Evolutionary conservation across 108 stramenopile genomes (phyloP).

Genomic region (Thalassiosira profunda): DNA sequence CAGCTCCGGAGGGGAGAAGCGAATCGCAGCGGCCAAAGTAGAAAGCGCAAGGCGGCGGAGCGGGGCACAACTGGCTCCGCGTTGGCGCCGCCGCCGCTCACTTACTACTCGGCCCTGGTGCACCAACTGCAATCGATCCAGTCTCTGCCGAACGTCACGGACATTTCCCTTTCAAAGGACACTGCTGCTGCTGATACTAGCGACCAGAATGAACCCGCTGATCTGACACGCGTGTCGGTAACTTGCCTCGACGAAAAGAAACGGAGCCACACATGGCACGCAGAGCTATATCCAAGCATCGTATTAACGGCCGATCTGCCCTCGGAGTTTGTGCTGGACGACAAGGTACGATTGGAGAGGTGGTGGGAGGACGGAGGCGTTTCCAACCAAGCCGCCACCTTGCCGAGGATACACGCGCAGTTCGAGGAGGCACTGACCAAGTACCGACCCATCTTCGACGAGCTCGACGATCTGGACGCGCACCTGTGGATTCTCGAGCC

Average conservation of each 20-base stretch:
- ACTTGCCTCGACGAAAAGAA: constrained; percentile 28
- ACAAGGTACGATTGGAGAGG: too few relatives aligned
- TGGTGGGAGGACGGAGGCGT: too few relatives aligned
- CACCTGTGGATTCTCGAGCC: constrained; percentile 55
- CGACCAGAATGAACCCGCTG: neutral
- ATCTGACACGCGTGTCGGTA: constrained; percentile 42
- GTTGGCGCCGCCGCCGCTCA: constrained; percentile 38
- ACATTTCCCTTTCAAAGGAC: constrained; percentile 31
- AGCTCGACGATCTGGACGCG: constrained; percentile 53
- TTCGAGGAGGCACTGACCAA: constrained; percentile 26
- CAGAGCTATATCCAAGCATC: constrained; percentile 39
- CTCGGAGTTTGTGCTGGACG: constrained; percentile 28
- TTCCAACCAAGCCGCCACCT: too few relatives aligned
- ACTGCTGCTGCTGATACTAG: neutral
- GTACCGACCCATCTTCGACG: constrained; percentile 50
- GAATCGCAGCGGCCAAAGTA: too few relatives aligned
- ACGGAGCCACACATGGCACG: constrained; percentile 52
- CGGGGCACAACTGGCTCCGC: too few relatives aligned
- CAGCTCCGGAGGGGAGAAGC: constrained; percentile 31
- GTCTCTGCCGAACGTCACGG: constrained; percentile 27
- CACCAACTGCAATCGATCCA: constrained; percentile 30
- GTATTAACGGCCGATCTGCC: constrained; percentile 43
- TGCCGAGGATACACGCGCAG: constrained; percentile 29
- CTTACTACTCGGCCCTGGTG: constrained; percentile 37
- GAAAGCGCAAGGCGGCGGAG: constrained; percentile 1